Conservation (phyloP, 2,329 filamentous ascomycete genomes). For the Pseudocercospora ulei region DNA sequence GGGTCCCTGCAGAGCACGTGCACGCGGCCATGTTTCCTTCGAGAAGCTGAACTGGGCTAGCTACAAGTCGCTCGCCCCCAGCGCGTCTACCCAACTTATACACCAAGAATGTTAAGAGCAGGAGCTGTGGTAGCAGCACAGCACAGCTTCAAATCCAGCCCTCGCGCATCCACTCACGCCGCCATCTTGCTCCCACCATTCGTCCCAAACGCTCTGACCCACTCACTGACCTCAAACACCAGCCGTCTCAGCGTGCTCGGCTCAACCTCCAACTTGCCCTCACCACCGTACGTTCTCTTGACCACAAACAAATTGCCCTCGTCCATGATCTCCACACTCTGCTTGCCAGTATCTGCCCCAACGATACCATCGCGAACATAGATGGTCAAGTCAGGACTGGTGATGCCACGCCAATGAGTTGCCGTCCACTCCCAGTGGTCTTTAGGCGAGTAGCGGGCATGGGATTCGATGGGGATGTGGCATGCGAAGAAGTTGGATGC, state of each 20-base stretch:
- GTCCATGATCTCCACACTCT: conserved; percentile 37
- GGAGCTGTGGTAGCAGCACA: too few relatives aligned
- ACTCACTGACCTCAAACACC: conserved; percentile 81
- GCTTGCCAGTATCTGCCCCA: conserved; percentile 21
- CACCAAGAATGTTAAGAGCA: conserved; percentile 5
- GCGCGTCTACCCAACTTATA: too few relatives aligned
- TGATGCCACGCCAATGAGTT: conserved; percentile 77
- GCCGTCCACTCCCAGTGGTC: conserved; percentile 98
- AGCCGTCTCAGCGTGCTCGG: conserved; percentile 56
- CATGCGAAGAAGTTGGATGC: conserved; percentile 66
- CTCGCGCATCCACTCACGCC: conserved; percentile 10
- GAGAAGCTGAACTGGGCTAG: too few relatives aligned
- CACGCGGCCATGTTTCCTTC: too few relatives aligned
- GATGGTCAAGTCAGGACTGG: conserved; percentile 70
- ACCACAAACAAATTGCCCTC: conserved; percentile 36
- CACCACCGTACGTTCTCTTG: conserved; percentile 35
- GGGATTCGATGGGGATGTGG: conserved; percentile 53
- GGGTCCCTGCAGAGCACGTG: too few relatives aligned
- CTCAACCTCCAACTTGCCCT: conserved; percentile 31
- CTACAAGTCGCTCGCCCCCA: too few relatives aligned
- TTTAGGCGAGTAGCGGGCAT: conserved; percentile 66
- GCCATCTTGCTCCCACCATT: conserved; percentile 11
- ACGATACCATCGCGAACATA: conserved; percentile 48
- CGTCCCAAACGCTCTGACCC: conserved; percentile 44
- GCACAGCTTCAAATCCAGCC: neutral